A percentile compares a stretch with the other conserved stretches of the same genome.
phyloP scores from a whole-genome alignment of 73 alveolate species.

The Tetrahymena elliotti region DNA sequence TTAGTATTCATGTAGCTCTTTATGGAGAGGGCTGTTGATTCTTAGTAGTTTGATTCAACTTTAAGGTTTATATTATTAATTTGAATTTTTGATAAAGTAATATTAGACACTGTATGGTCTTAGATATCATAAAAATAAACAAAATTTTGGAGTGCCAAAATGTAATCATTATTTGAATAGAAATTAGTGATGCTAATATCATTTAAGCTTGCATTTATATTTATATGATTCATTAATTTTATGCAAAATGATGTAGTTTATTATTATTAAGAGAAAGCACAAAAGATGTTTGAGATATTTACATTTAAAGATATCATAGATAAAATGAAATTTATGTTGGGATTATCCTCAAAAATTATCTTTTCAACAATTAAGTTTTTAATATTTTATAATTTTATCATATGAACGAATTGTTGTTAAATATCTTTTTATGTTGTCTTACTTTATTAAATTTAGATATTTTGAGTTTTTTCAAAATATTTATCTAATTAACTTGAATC shows the following conservation, averaged over 20 bases:
- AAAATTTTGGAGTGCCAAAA: not conserved
- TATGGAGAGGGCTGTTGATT: not conserved
- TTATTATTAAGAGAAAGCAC: not conserved
- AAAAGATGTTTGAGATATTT: not conserved
- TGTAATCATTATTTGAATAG: not conserved
- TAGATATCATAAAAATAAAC: not conserved
- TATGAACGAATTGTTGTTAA: not conserved
- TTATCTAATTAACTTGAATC: not conserved
- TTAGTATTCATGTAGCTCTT: not conserved
- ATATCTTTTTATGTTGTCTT: not conserved
- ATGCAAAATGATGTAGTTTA: not conserved
- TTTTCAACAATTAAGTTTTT: not conserved
- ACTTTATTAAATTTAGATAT: not conserved
- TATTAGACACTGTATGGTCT: not conserved
- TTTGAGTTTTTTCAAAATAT: not conserved
- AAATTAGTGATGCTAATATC: not conserved
- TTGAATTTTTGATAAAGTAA: not conserved
- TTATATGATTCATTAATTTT: not conserved
- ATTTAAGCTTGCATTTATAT: not conserved
- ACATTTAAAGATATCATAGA: not conserved
- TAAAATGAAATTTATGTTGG: not conserved
- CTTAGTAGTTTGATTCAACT: not conserved
- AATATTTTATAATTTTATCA: not conserved
- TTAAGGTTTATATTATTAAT: not conserved
- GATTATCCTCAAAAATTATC: not conserved